These are phyloP conservation scores for Straminergon stramineum DNA, from an alignment of 225 moss, liverwort and hornwort genomes.

Conservation along the genomic window DNA sequence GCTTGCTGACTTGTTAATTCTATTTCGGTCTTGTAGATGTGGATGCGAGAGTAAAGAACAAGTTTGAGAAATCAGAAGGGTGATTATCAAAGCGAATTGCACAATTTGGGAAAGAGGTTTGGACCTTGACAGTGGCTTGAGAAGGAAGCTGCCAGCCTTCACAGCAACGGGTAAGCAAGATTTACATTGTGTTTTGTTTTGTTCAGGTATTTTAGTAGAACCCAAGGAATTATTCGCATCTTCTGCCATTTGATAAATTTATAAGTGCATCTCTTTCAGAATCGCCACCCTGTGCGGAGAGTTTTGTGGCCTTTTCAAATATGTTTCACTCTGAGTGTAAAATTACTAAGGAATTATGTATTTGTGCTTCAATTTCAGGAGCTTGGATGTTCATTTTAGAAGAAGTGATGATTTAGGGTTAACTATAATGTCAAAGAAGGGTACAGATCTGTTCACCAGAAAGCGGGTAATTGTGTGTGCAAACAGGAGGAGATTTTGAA, in stretches of 20 bases:
- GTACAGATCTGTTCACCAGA: not conserved
- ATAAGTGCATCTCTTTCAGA: not conserved
- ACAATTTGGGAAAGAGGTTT: not conserved
- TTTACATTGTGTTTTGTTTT: not conserved
- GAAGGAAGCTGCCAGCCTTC: slow-evolving; percentile 24
- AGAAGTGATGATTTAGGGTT: not conserved
- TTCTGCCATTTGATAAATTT: not conserved
- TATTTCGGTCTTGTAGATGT: slow-evolving; percentile 32
- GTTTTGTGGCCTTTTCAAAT: not conserved
- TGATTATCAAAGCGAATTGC: slow-evolving; percentile 11
- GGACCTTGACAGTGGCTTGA: slow-evolving; percentile 1
- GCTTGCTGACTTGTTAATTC: not conserved
- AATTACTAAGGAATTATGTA: not conserved
- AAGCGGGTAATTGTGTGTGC: not conserved
- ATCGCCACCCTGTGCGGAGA: not conserved
- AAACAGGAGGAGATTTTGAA: slow-evolving; percentile 40
- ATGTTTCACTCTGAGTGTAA: not conserved
- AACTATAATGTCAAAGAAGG: not conserved
- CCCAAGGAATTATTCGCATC: not conserved
- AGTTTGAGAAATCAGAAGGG: slow-evolving; percentile 24
- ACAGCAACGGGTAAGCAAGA: slow-evolving; percentile 27
- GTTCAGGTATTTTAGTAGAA: not conserved
- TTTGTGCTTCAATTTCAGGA: not conserved
- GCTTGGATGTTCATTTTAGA: not conserved
- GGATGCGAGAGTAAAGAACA: slow-evolving; percentile 33